Evolutionary conservation across 805 yeast species (phyloP).

Genomic region (Candida caryicola): DNA sequence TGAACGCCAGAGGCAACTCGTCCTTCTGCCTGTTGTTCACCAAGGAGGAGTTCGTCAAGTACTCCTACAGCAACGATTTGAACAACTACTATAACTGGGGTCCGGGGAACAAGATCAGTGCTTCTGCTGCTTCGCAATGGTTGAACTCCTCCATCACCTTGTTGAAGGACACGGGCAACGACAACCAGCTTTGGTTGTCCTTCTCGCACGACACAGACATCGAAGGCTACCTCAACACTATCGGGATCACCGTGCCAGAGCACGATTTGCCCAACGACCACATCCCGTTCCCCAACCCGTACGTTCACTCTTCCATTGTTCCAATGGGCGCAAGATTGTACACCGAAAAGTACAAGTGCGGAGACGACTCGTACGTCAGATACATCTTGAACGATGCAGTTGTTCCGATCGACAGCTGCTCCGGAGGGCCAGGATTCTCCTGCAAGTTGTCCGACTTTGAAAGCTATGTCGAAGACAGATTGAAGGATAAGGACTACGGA

Average conservation of each 20-base stretch:
- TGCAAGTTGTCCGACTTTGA: conserved; percentile 27
- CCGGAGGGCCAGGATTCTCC: conserved; percentile 18
- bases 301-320: conserved; percentile 11
- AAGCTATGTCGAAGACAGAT: conserved; percentile 26
- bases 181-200: conserved; percentile 13
- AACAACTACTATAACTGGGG: conserved; percentile 13
- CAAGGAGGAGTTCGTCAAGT: conserved; percentile 12
- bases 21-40: conserved; percentile 15
- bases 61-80: conserved; percentile 12
- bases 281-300: conserved; percentile 9
- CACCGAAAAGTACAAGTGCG: conserved; percentile 13
- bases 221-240: conserved; percentile 10
- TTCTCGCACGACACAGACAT: conserved; percentile 17
- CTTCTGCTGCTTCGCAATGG: conserved; percentile 8
- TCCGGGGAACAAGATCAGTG: conserved; percentile 11
- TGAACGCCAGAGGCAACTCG: conserved; percentile 11
- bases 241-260: conserved; percentile 10
- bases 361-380: conserved; percentile 10
- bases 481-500: conserved; percentile 24
- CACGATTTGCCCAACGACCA: conserved; percentile 10
- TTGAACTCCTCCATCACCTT: conserved; percentile 11
- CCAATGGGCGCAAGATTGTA: conserved; percentile 15
- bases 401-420: conserved; percentile 11
- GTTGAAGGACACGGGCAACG: conserved; percentile 9
- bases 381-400: conserved; percentile 15